Percentiles rank a stretch among this genome's conserved stretches.
These are phyloP conservation scores for Rhizophagus clarus DNA, from an alignment of 192 early-diverging fungal genomes.

Conservation along the genomic window DNA sequence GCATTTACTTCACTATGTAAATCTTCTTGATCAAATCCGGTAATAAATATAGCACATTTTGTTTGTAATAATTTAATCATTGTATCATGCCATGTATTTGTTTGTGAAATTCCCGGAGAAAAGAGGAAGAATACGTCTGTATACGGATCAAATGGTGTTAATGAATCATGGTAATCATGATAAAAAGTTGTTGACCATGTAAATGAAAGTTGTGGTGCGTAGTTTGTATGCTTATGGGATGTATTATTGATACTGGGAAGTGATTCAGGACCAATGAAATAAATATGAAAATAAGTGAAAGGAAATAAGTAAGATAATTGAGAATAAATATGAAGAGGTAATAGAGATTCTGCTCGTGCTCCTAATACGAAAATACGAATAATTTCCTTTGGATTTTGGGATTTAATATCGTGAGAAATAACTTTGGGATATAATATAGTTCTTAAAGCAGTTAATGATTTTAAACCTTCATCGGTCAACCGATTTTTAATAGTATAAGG, in stretches of 20 bases:
- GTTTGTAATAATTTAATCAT: slow-evolving; percentile 69
- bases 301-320: slow-evolving; percentile 73
- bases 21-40: slow-evolving; percentile 74
- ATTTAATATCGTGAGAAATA: slow-evolving; percentile 10
- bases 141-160: slow-evolving; percentile 74
- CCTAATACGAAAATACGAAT: slow-evolving; percentile 42
- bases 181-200: slow-evolving; percentile 69
- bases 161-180: slow-evolving; percentile 59
- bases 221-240: slow-evolving; percentile 42
- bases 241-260: slow-evolving; percentile 14
- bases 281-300: slow-evolving; percentile 70
- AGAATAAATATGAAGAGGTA: slow-evolving; percentile 77
- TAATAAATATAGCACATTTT: slow-evolving; percentile 78
- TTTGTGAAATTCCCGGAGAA: slow-evolving; percentile 73
- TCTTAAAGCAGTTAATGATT: slow-evolving; percentile 62
- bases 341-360: slow-evolving; percentile 71
- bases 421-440: slow-evolving; percentile 41
- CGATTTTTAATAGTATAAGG: slow-evolving; percentile 65
- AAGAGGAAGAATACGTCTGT: slow-evolving; percentile 80
- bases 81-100: slow-evolving; percentile 64
- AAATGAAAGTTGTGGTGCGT: slow-evolving; percentile 66
- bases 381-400: neutral
- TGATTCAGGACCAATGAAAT: slow-evolving; percentile 79
- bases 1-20: slow-evolving; percentile 61
- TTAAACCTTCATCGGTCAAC: slow-evolving; percentile 73